A percentile compares a stretch with the other conserved stretches of the same genome.
Conservation (phyloP, 1,284 basidiomycete genomes). For the Tilletia setariae region DNA sequence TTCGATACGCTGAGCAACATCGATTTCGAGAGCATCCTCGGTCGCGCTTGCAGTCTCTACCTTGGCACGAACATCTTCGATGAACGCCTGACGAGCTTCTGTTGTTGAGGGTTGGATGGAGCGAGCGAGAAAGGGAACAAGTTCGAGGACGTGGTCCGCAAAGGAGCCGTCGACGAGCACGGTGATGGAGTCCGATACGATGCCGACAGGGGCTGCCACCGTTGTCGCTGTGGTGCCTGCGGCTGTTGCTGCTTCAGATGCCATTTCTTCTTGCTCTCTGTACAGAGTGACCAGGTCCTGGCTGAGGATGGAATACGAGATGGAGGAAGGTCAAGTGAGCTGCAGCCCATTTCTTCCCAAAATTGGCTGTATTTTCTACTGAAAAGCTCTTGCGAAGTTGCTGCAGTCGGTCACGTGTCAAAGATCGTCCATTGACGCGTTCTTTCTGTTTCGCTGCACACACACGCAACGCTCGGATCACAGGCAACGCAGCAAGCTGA, state of each 20-base stretch:
- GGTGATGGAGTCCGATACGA: conserved; percentile 46
- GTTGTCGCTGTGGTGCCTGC: background rate
- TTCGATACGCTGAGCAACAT: conserved; percentile 26
- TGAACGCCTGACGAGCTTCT: conserved; percentile 40
- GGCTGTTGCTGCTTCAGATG: background rate
- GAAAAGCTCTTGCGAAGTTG: background rate
- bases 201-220: conserved; percentile 20
- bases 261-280: conserved; percentile 2
- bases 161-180: conserved; percentile 50
- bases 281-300: background rate
- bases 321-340: background rate
- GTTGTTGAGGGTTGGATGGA: conserved; percentile 30
- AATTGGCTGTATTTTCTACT: background rate
- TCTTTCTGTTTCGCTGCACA: background rate
- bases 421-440: background rate
- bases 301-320: background rate
- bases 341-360: background rate
- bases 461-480: background rate
- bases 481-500: background rate
- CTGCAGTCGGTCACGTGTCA: background rate
- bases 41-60: conserved; percentile 30
- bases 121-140: conserved; percentile 43
- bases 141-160: conserved; percentile 44
- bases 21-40: conserved; percentile 22
- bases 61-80: conserved; percentile 31